Conservation (phyloP, 345 rosid species). For the Dipteronia sinensis region DNA sequence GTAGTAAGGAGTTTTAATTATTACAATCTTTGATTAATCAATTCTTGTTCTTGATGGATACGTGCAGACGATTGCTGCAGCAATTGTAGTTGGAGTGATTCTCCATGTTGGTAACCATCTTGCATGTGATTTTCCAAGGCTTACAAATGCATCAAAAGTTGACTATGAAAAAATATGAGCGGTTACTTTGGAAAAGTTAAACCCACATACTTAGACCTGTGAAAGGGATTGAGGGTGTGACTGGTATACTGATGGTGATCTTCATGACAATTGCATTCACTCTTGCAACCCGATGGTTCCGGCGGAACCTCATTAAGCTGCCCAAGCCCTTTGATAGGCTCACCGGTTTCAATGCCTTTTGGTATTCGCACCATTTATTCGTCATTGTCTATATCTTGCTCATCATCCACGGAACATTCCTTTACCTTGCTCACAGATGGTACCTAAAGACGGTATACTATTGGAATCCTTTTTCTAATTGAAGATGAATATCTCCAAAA, state of each 20-base stretch:
- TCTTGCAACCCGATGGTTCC: slow-evolving; percentile 79
- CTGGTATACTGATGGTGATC: slow-evolving; percentile 79
- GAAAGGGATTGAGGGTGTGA: slow-evolving; percentile 70
- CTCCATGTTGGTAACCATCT: slow-evolving; percentile 85
- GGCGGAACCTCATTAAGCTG: slow-evolving; percentile 68
- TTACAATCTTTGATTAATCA: not conserved
- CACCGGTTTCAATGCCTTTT: slow-evolving; percentile 95
- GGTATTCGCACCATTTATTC: slow-evolving; percentile 96
- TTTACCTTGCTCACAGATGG: slow-evolving; percentile 79
- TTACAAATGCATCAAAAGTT: slow-evolving; percentile 32
- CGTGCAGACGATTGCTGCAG: slow-evolving; percentile 89
- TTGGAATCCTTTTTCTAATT: slow-evolving; percentile 9
- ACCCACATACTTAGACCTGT: slow-evolving; percentile 73
- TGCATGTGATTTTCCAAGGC: slow-evolving; percentile 90
- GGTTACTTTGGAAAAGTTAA: slow-evolving; percentile 56
- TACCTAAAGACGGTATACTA: slow-evolving; percentile 72
- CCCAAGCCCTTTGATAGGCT: slow-evolving; percentile 91
- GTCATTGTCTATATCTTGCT: slow-evolving; percentile 71
- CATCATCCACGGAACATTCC: slow-evolving; percentile 65
- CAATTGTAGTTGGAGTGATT: slow-evolving; percentile 74
- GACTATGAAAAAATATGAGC: slow-evolving; percentile 33
- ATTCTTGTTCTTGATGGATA: not conserved
- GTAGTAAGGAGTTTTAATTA: not conserved
- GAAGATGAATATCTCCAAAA: not conserved
- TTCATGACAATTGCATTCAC: slow-evolving; percentile 79